Evolutionary conservation across 805 yeast species (phyloP), one percentile per base, ranked within the genome.

Genomic region (Phaffomyces opuntiae): DNA sequence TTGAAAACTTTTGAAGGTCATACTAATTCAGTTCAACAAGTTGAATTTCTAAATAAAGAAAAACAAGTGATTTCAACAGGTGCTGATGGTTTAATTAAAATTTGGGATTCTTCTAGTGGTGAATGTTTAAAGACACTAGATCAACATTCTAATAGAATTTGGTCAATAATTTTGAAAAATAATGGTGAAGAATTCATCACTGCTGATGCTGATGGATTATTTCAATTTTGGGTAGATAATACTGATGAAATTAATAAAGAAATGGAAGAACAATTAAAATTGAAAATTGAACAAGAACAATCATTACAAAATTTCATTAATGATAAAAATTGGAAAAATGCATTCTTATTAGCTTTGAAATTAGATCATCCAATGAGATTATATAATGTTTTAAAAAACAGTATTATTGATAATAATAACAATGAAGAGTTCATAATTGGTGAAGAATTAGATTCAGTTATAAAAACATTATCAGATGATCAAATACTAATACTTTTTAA

Each of bases 121-220:
- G 99, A 93, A 58, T 78, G 88, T 59, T 65, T 83, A 19, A 80
- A 82, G 47, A 91, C 98, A 0, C 72, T 90, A 41, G 98, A 91
- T 65, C 95, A 87, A 58, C 99, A 93, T 61, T 87, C 81, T 49
- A 93, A 91, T 63, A 80, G 96, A 67, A 87, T 93, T 42, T 93
- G 99, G 99, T 86, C 97, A 0, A 64, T 93, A 44, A 80, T 84
- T 46, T 69, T 75, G 1, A 73, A 78, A 49, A 67, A 78, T 33
- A 85, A 82, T 54, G 91, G 95, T 25, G 75, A 74, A 16, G 74
- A 75, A 47, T 73, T 93, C 47, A 77, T 87, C 0, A 78, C 87
- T 48, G 98, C 96, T 0, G 98, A 93, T 64, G 97, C 96, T 1
- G 98, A 93, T 64, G 96, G 97, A 45, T 82, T 87, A 25, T 77